Evolutionary conservation across 2,329 filamentous ascomycete species (phyloP).

Genomic region (Fusarium nodosum): DNA sequence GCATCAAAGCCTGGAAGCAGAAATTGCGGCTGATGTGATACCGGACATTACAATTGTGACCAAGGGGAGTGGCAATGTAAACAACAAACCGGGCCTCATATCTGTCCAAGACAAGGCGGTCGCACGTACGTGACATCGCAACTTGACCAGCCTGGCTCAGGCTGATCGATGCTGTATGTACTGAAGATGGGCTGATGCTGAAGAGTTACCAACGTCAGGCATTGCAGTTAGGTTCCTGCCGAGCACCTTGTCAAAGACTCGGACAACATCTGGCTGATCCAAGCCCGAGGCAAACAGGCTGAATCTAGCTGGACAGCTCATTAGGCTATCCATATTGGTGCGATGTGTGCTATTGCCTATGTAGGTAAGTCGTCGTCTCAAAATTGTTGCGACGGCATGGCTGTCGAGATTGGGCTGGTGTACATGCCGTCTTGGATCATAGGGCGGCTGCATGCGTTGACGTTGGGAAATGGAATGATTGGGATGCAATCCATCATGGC

Average conservation of each 20-base stretch:
- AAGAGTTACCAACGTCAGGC: constrained; percentile 6
- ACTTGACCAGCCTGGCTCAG: neutral
- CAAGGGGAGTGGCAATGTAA: constrained; percentile 2
- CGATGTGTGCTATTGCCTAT: constrained; percentile 20
- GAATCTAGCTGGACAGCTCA: constrained; percentile 24
- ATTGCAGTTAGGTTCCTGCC: neutral
- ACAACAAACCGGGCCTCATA: neutral
- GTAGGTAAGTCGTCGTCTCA: constrained; percentile 13
- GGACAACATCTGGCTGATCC: neutral
- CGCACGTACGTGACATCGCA: constrained; percentile 5
- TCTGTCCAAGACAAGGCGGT: constrained; percentile 17
- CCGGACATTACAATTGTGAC: constrained; percentile 20
- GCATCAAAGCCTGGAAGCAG: constrained; percentile 7
- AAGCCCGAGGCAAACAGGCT: constrained; percentile 28
- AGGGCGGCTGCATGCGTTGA: constrained; percentile 39
- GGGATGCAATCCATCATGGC: constrained; percentile 32
- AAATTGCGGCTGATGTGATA: constrained; percentile 30
- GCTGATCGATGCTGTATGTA: neutral
- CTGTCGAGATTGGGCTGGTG: constrained; percentile 35
- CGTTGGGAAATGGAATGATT: constrained; percentile 38
- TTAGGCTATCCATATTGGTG: constrained; percentile 20
- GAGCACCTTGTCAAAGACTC: neutral
- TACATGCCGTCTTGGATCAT: constrained; percentile 34
- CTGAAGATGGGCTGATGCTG: constrained; percentile 26
- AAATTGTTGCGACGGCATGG: constrained; percentile 23